These are phyloP conservation scores for Russula brevipes DNA, from an alignment of 768 basidiomycete genomes.

Conservation along the genomic window DNA sequence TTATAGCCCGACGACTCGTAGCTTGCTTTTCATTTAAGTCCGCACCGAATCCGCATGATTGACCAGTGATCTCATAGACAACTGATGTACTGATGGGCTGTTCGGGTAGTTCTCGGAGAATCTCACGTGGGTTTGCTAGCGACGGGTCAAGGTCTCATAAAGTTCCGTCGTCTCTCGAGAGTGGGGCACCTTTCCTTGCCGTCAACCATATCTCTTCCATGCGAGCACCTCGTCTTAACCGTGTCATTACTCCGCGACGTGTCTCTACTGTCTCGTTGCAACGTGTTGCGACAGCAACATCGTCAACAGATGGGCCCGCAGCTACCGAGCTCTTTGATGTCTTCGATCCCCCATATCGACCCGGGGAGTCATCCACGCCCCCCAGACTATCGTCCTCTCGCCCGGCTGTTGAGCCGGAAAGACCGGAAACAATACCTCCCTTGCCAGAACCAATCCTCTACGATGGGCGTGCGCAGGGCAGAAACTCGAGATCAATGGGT, in stretches of 20 bases:
- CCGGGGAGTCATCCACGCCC: slow-evolving; percentile 13
- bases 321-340: slow-evolving; percentile 42
- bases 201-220: neutral
- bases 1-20: neutral
- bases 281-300: neutral
- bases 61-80: neutral
- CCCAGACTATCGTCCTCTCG: too few relatives aligned
- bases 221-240: neutral
- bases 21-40: neutral
- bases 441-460: too few relatives aligned
- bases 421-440: too few relatives aligned
- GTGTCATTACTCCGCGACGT: neutral
- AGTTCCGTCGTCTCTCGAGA: neutral
- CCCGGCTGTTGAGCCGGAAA: too few relatives aligned
- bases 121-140: neutral
- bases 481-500: too few relatives aligned
- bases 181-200: neutral
- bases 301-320: neutral
- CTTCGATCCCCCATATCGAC: slow-evolving; percentile 44
- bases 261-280: neutral
- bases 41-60: neutral
- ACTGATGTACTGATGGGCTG: neutral
- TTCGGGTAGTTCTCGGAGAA: neutral
- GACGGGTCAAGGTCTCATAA: neutral
- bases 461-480: too few relatives aligned